Conservation (phyloP, 1,284 basidiomycete species). For the Pascua sp. region DNA sequence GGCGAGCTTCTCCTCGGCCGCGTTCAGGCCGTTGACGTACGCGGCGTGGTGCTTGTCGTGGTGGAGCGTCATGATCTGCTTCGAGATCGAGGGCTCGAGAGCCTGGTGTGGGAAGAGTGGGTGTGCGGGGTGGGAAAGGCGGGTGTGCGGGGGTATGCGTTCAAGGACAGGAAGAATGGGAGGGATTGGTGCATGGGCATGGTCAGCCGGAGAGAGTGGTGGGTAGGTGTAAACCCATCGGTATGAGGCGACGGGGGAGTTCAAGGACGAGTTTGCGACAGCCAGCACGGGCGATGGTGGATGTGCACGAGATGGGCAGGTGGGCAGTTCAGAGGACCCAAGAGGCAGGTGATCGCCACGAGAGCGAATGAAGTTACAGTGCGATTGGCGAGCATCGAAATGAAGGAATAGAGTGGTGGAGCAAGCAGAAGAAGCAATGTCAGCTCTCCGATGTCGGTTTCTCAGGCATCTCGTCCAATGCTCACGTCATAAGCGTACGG, state of each 20-base stretch:
- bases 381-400: too few species aligned
- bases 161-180: not conserved
- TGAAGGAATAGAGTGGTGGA: too few species aligned
- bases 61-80: constrained; percentile 86
- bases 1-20: constrained; percentile 81
- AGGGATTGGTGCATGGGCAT: not conserved
- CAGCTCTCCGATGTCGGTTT: too few species aligned
- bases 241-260: not conserved
- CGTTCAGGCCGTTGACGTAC: constrained; percentile 86
- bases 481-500: constrained; percentile 86
- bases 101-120: constrained; percentile 38
- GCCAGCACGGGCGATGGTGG: too few species aligned
- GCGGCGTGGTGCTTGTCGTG: constrained; percentile 95
- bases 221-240: not conserved
- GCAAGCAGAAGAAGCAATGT: too few species aligned
- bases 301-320: too few species aligned
- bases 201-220: not conserved
- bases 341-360: too few species aligned
- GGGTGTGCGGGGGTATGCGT: not conserved
- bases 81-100: constrained; percentile 57
- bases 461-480: constrained; percentile 7
- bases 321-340: too few species aligned
- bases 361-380: too few species aligned
- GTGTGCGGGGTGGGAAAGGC: not conserved
- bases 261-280: too few species aligned